Evolutionary conservation across 306 rosid species (phyloP), one percentile per base, ranked within the genome.

Genomic region (Castanospermum australe): DNA sequence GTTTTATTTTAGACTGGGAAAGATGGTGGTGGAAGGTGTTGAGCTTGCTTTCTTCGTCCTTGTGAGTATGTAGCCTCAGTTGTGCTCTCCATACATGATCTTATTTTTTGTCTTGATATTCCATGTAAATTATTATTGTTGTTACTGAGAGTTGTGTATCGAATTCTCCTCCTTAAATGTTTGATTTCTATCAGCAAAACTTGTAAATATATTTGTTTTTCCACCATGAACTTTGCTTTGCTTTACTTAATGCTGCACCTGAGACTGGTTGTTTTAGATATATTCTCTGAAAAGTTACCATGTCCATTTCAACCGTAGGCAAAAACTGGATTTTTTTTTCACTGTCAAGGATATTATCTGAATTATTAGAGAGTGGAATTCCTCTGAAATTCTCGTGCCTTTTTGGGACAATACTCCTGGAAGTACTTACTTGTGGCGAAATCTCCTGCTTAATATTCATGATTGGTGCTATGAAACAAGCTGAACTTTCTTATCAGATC

Each of bases 161-260:
- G 36, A 25, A 60, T 18, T 67, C 75, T 42, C 39, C 76, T 79
- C 22, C 60, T 77, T 22, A 32, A 62, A 25, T 69, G 77, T 45
- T 24, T 62, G 60, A 13, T 68, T 65, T 74, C 48, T 78, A 48
- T 77, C 44, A 21, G 76, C 75, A 71, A 65, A 81, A 87, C 71
- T 71, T 90, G 86, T 86, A 77, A 56, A 86, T 80, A 56, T 79
- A 76, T 81, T 44, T 85, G 81, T 71, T 73, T 81, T 59, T 62
- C 76, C 77, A 33, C 65, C 69, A 48, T 71, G 76, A 77, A 82
- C 52, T 69, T 32, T 65, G 81, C 77, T 48, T 48, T 83, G 79
- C 67, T 22, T 33, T 18, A 57, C 44, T 52, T 28, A 69, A 69
- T 63, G 39, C 48, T 55, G 48, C 57, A 1, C 44, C 18, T 63